A percentile compares a stretch with the other conserved stretches of the same genome.
Evolutionary conservation across 2,329 filamentous ascomycete genomes (phyloP).

Genomic region (Penicillium rolfsii): DNA sequence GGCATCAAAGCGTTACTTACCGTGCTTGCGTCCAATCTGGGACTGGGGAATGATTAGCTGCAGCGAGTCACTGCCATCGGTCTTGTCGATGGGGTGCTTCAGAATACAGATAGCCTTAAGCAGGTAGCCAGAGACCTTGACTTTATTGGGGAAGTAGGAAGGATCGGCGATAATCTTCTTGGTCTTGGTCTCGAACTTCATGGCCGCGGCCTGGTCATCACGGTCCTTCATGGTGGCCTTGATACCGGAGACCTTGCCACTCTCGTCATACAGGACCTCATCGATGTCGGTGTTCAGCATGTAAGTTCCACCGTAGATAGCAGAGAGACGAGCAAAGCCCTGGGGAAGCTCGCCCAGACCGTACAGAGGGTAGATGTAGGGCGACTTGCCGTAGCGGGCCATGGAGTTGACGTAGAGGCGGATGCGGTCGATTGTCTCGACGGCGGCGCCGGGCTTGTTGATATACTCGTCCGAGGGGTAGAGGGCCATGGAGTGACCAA

Average conservation of each 20-base stretch:
- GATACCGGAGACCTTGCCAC: slow-evolving; percentile 86
- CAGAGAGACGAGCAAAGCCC: slow-evolving; percentile 93
- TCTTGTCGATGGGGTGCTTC: slow-evolving; percentile 90
- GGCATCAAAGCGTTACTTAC: slow-evolving; percentile 54
- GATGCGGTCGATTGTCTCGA: slow-evolving; percentile 88
- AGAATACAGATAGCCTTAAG: slow-evolving; percentile 97
- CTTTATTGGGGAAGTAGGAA: slow-evolving; percentile 92
- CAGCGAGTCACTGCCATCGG: slow-evolving; percentile 82
- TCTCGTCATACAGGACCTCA: slow-evolving; percentile 78
- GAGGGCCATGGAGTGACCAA: slow-evolving; percentile 97
- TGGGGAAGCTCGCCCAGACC: slow-evolving; percentile 96
- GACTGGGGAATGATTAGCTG: slow-evolving; percentile 98
- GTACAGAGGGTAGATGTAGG: slow-evolving; percentile 99
- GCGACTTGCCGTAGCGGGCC: slow-evolving; percentile 95
- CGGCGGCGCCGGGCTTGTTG: slow-evolving; percentile 69
- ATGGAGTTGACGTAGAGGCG: slow-evolving; percentile 97
- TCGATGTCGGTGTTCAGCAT: slow-evolving; percentile 97
- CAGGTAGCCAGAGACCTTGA: slow-evolving; percentile 83
- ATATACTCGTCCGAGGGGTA: slow-evolving; percentile 91
- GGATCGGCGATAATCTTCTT: slow-evolving; percentile 96
- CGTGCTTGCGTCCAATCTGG: slow-evolving; percentile 94
- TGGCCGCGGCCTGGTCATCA: slow-evolving; percentile 70
- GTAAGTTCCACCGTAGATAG: slow-evolving; percentile 98
- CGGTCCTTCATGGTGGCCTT: slow-evolving; percentile 94
- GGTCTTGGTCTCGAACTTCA: slow-evolving; percentile 95